These are phyloP conservation scores for Prosopis cineraria DNA, from an alignment of 306 rosid genomes.

Conservation along the genomic window DNA sequence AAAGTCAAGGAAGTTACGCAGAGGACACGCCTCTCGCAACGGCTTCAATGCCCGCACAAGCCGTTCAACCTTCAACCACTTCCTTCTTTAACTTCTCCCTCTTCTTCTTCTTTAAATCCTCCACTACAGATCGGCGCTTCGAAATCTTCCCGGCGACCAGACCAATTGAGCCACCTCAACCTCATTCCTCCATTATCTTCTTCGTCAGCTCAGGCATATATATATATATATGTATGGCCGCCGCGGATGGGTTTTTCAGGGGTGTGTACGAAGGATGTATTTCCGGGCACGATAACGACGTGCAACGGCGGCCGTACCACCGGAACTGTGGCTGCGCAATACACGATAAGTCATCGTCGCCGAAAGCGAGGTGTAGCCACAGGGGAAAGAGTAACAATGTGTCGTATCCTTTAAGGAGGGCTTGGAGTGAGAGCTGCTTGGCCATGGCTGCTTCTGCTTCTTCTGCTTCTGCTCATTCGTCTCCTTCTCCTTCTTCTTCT, in stretches of 20 bases:
- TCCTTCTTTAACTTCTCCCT: neutral
- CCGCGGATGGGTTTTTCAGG: slow-evolving; percentile 50
- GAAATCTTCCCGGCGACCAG: too few relatives aligned
- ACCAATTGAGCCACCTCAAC: too few relatives aligned
- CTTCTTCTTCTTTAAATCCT: neutral
- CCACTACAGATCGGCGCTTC: slow-evolving; percentile 1
- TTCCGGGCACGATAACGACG: slow-evolving; percentile 42
- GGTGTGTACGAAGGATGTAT: slow-evolving; percentile 57
- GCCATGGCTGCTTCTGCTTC: slow-evolving; percentile 34
- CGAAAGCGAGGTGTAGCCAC: slow-evolving; percentile 5
- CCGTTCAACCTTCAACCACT: slow-evolving; percentile 1
- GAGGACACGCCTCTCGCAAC: slow-evolving; percentile 35
- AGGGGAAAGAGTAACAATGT: slow-evolving; percentile 26
- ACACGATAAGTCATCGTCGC: slow-evolving; percentile 34
- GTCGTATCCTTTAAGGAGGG: slow-evolving; percentile 60
- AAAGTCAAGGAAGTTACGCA: slow-evolving; percentile 41
- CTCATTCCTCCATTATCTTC: too few relatives aligned
- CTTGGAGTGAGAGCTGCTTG: slow-evolving; percentile 71
- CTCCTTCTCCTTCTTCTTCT: slow-evolving; percentile 36
- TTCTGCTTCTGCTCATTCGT: slow-evolving; percentile 15
- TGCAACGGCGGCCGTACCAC: slow-evolving; percentile 77
- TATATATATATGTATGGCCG: neutral
- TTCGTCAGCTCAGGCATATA: too few relatives aligned
- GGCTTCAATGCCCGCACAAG: slow-evolving; percentile 22
- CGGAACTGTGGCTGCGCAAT: slow-evolving; percentile 46